Base-by-base conservation (phyloP, 495 filamentous ascomycete species). In the Aspergillus campestris region DNA sequence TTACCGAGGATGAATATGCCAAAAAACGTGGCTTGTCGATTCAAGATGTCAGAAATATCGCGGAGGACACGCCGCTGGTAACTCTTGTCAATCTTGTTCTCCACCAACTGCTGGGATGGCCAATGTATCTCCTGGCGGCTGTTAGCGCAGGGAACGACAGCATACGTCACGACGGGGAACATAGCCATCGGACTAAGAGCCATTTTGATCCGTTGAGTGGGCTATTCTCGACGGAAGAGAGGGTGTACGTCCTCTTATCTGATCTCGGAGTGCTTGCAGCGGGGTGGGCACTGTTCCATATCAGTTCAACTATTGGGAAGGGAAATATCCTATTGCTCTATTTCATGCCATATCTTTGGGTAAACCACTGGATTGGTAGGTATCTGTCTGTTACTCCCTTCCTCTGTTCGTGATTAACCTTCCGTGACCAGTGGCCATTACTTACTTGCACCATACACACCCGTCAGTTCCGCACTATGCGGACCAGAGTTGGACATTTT, bases 391-490 rank as follows among this genome's bases (percentile, higher is more conserved):
- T n/a, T n/a, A n/a, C n/a, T n/a, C n/a, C n/a, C n/a, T n/a, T n/a
- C n/a, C n/a, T n/a, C n/a, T n/a, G n/a, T n/a, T n/a, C n/a, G n/a
- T 44, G 37, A 40, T 27, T 8, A 34, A 37, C 14, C 44, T 49
- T 45, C 44, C 18, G 34, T 7, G 5, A 12, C 6, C 47, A 84
- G 83, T 88, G 47, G 82, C 83, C 53, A 87, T 89, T 64, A 95
- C 89, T 45, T 95, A 81, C 72, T 81, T 95, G 34, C 88, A 95
- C 62, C 89, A 95, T 73, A 94, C 87, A 47, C 86, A 95, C 61
- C 85, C 84, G 5, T 72, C 79, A 5, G 77, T 94, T 35, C 86
- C 89, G n/a, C 87, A 94, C 74, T 94, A 91, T 69, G 74, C 75
- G 31, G 72, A 75, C 31, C 72, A 81, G 29, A 65, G 82, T 50